Percentiles rank a stretch among this genome's conserved stretches.
phyloP scores from a whole-genome alignment of 1,139 yeast genomes.

The Fermentozyma sake region DNA sequence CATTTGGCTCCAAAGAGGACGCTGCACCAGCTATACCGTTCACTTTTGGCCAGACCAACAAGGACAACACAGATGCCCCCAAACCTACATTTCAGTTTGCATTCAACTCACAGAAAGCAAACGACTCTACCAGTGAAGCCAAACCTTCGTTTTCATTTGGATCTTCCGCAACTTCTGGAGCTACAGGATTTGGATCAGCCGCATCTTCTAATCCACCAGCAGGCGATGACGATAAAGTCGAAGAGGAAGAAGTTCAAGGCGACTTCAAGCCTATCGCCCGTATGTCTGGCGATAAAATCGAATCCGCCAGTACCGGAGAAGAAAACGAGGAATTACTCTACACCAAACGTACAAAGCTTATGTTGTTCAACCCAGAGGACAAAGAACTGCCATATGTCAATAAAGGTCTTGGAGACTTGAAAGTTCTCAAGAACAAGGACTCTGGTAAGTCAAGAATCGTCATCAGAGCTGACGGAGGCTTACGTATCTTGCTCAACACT shows the following conservation, averaged over 20 bases:
- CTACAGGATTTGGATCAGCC: slow-evolving; percentile 13
- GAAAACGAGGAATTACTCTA: slow-evolving; percentile 68
- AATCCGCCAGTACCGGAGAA: slow-evolving; percentile 65
- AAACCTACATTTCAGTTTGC: slow-evolving; percentile 8
- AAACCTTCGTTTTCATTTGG: slow-evolving; percentile 14
- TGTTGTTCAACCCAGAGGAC: slow-evolving; percentile 52
- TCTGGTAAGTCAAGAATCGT: slow-evolving; percentile 65
- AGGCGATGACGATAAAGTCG: slow-evolving; percentile 26
- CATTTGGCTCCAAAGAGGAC: slow-evolving; percentile 16
- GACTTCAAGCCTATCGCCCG: slow-evolving; percentile 46
- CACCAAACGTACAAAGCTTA: slow-evolving; percentile 69
- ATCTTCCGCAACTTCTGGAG: slow-evolving; percentile 10
- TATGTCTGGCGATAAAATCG: slow-evolving; percentile 40
- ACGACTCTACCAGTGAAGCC: slow-evolving; percentile 3
- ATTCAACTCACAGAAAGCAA: slow-evolving; percentile 7
- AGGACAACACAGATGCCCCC: slow-evolving; percentile 2
- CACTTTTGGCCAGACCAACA: slow-evolving; percentile 9
- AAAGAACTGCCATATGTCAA: slow-evolving; percentile 49
- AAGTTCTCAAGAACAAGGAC: slow-evolving; percentile 57
- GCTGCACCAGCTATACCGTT: slow-evolving; percentile 9
- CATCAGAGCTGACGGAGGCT: slow-evolving; percentile 86
- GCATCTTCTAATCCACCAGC: slow-evolving; percentile 4
- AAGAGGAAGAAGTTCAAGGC: slow-evolving; percentile 38
- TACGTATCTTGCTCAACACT: slow-evolving; percentile 72
- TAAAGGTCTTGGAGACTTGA: slow-evolving; percentile 80